Evolutionary conservation across 768 basidiomycete species (phyloP).

Genomic region (Tephrocybe rancida): DNA sequence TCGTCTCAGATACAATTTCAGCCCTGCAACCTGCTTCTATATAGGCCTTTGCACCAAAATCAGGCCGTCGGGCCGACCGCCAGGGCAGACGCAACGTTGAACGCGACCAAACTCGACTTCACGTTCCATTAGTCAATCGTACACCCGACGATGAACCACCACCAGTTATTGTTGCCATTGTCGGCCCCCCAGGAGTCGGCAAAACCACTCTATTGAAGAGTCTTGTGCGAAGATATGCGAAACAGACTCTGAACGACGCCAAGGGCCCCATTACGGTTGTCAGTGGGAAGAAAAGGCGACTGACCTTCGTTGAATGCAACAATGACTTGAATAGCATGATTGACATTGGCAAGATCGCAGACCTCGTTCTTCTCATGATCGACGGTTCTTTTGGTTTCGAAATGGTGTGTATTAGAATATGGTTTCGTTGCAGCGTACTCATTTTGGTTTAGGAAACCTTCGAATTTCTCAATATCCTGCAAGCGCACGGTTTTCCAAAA

Average conservation of each 20-base stretch:
- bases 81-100: conserved; percentile 92
- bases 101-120: conserved; percentile 90
- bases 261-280: conserved; percentile 96
- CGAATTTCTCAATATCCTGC: conserved; percentile 96
- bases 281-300: conserved; percentile 85
- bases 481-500: conserved; percentile 98
- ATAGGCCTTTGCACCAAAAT: conserved; percentile 91
- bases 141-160: conserved; percentile 92
- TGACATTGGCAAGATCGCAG: conserved; percentile 95
- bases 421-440: neutral
- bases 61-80: conserved; percentile 85
- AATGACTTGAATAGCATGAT: conserved; percentile 99
- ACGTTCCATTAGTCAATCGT: conserved; percentile 94
- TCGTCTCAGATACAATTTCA: neutral
- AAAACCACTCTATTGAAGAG: conserved; percentile 94
- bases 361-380: conserved; percentile 95
- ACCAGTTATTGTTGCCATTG: conserved; percentile 91
- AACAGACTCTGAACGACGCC: conserved; percentile 87
- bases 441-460: conserved; percentile 80
- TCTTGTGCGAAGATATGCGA: conserved; percentile 89
- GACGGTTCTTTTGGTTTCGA: conserved; percentile 98
- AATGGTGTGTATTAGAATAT: conserved; percentile 67
- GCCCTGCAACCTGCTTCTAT: neutral
- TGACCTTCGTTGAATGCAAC: conserved; percentile 98
- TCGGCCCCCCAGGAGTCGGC: conserved; percentile 96